Percentiles rank a stretch among this genome's conserved stretches.
Conservation (phyloP, 108 stramenopile genomes). For the Craspedostauros australis region DNA sequence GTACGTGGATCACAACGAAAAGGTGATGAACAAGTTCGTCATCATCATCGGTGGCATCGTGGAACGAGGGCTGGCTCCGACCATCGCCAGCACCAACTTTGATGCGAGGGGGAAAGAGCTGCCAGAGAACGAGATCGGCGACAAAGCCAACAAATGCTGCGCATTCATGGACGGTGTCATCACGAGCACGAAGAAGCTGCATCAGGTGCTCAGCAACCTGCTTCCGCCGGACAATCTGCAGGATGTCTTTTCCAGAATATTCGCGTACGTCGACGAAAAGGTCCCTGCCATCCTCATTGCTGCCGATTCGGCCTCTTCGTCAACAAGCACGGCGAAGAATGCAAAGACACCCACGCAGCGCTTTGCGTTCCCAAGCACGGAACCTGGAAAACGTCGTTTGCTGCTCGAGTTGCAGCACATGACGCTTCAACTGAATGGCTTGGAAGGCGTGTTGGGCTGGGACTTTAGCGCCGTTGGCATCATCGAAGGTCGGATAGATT, state of each 20-base stretch:
- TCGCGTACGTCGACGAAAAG: conserved; percentile 81
- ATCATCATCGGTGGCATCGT: conserved; percentile 93
- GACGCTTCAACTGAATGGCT: conserved; percentile 56
- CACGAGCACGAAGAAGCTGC: conserved; percentile 86
- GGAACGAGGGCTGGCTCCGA: conserved; percentile 74
- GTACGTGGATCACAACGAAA: conserved; percentile 85
- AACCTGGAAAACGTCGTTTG: conserved; percentile 65
- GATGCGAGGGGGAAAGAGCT: conserved; percentile 45
- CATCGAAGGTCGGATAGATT: conserved; percentile 59
- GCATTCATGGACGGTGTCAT: conserved; percentile 86
- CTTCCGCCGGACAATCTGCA: conserved; percentile 88
- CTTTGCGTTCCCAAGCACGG: conserved; percentile 63
- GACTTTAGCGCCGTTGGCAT: conserved; percentile 70
- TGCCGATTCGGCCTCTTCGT: conserved; percentile 23
- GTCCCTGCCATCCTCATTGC: conserved; percentile 57
- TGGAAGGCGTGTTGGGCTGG: conserved; percentile 73
- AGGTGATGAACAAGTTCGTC: conserved; percentile 93
- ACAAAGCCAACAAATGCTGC: conserved; percentile 45
- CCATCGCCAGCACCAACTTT: conserved; percentile 64
- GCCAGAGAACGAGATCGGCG: conserved; percentile 1
- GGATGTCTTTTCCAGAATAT: conserved; percentile 92
- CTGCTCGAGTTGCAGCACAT: conserved; percentile 60
- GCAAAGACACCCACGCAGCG: background rate
- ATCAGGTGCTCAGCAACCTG: conserved; percentile 83
- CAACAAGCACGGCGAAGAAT: conserved; percentile 1